Conservation (phyloP, 2,329 filamentous ascomycete genomes). For the Aspergillus aculeatus region DNA sequence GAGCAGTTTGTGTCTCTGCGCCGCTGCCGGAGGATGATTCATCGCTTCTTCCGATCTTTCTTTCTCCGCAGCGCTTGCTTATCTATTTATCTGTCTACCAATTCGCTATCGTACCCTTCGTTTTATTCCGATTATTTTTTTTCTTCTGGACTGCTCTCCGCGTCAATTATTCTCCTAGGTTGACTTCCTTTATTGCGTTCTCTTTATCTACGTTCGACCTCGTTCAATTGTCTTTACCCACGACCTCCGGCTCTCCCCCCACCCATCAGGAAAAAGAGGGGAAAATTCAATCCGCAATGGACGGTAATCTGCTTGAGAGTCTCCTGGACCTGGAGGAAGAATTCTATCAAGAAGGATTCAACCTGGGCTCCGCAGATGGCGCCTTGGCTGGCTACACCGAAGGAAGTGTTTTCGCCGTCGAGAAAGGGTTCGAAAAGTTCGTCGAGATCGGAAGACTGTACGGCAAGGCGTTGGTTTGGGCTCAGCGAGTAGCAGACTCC, state of each 20-base stretch:
- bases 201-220: background rate
- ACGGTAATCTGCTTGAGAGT: slow-evolving; percentile 54
- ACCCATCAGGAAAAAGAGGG: background rate
- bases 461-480: slow-evolving; percentile 80
- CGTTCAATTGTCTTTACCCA: background rate
- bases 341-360: slow-evolving; percentile 82
- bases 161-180: background rate
- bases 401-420: slow-evolving; percentile 84
- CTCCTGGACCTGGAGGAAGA: slow-evolving; percentile 61
- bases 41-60: slow-evolving; percentile 11
- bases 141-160: slow-evolving; percentile 26
- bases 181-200: slow-evolving; percentile 15
- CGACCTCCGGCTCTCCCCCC: slow-evolving; percentile 25
- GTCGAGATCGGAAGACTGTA: slow-evolving; percentile 74
- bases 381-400: slow-evolving; percentile 75
- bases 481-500: slow-evolving; percentile 59
- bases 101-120: background rate
- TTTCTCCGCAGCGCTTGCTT: slow-evolving; percentile 30
- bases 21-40: slow-evolving; percentile 17
- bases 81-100: slow-evolving; percentile 60
- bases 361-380: slow-evolving; percentile 73
- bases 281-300: slow-evolving; percentile 30
- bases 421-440: slow-evolving; percentile 94
- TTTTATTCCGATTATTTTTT: slow-evolving; percentile 48
- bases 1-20: background rate